Conservation (phyloP, 495 filamentous ascomycete genomes). For the Hypomontagnella monticulosa region DNA sequence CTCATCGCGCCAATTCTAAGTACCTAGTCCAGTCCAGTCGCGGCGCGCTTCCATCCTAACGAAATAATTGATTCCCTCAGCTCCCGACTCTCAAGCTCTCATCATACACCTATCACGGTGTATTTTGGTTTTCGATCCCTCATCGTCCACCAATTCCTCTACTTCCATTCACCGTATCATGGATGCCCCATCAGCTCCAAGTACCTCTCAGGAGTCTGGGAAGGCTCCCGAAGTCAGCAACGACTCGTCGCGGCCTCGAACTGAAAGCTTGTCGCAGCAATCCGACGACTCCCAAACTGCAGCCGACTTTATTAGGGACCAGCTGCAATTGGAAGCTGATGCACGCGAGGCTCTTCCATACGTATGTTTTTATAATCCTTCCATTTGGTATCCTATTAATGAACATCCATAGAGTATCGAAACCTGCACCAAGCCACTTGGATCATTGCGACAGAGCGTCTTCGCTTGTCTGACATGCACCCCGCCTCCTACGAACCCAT, state of each 20-base stretch:
- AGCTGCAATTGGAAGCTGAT: slow-evolving; percentile 91
- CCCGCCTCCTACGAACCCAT: slow-evolving; percentile 70
- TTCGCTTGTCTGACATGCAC: slow-evolving; percentile 95
- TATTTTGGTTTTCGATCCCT: background rate
- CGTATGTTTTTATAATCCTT: slow-evolving; percentile 55
- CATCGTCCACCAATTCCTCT: background rate
- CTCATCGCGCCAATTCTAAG: too few species aligned
- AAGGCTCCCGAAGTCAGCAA: slow-evolving; percentile 34
- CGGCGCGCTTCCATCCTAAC: slow-evolving; percentile 15
- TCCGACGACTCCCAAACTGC: slow-evolving; percentile 84
- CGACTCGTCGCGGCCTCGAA: slow-evolving; percentile 45
- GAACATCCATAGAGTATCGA: slow-evolving; percentile 76
- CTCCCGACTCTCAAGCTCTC: too few species aligned
- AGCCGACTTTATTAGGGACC: slow-evolving; percentile 89
- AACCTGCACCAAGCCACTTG: slow-evolving; percentile 87
- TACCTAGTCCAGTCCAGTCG: too few species aligned
- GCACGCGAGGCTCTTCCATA: slow-evolving; percentile 95
- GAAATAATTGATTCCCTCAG: background rate
- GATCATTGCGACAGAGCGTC: slow-evolving; percentile 83
- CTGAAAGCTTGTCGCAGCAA: slow-evolving; percentile 70
- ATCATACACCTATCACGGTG: too few species aligned
- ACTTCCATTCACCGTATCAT: slow-evolving; percentile 30
- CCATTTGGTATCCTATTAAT: slow-evolving; percentile 17
- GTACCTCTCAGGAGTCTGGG: slow-evolving; percentile 14
- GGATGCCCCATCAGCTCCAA: slow-evolving; percentile 41